Conservation (phyloP, 495 filamentous ascomycete genomes). For the Penicillium canescens region DNA sequence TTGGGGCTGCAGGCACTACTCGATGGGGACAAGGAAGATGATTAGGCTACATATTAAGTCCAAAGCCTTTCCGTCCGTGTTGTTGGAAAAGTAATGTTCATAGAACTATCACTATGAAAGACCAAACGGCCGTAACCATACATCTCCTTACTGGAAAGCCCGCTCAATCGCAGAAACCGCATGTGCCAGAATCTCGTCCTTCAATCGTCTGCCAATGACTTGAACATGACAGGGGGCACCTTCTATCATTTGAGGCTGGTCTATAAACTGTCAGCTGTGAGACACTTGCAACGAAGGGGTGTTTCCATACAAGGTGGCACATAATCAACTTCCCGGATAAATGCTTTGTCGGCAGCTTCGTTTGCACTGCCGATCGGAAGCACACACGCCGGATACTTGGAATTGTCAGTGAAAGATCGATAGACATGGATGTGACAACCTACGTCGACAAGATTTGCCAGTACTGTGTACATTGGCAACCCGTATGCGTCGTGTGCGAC, state of each 20-base stretch:
- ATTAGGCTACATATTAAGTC: no score
- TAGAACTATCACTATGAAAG: no score
- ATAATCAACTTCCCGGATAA: constrained; percentile 18
- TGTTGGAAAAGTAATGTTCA: no score
- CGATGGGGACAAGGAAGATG: background rate
- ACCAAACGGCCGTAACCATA: no score
- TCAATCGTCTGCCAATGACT: constrained; percentile 25
- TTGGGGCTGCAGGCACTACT: constrained; percentile 5
- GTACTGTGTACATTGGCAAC: constrained; percentile 13
- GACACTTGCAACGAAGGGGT: no score
- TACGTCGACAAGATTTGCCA: constrained; percentile 21
- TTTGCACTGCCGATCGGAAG: constrained; percentile 19
- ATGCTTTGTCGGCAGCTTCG: constrained; percentile 10
- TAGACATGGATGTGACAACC: background rate
- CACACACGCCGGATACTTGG: constrained; percentile 19
- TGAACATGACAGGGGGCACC: constrained; percentile 33
- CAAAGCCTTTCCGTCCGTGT: no score
- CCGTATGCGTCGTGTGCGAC: constrained; percentile 14
- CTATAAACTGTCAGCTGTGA: constrained; percentile 4
- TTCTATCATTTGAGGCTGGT: constrained; percentile 21
- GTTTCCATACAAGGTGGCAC: constrained; percentile 14
- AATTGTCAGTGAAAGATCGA: background rate
- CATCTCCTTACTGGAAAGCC: no score
- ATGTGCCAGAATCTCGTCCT: constrained; percentile 24
- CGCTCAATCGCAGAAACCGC: constrained; percentile 15